Conservation (phyloP, 2,329 filamentous ascomycete genomes). For the Cercospora sojina region DNA sequence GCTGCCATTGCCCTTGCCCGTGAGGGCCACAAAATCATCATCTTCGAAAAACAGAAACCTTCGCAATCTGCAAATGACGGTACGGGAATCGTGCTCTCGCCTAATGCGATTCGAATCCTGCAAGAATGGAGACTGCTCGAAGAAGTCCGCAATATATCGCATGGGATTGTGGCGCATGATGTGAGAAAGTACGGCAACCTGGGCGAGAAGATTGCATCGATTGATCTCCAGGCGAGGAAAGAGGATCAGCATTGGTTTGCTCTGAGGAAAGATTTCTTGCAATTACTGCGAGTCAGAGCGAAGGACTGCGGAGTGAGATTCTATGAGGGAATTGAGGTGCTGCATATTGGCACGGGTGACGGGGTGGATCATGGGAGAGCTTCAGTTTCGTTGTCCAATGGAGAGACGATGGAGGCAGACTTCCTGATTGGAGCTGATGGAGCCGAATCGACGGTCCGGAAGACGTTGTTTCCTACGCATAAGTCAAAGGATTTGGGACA, state of each 20-base stretch:
- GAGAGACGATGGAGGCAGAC: constrained; percentile 2
- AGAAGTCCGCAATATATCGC: constrained; percentile 7
- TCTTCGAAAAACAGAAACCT: constrained; percentile 10
- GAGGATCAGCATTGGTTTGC: constrained; percentile 3
- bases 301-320: neutral
- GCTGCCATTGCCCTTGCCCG: constrained; percentile 10
- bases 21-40: constrained; percentile 11
- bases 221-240: constrained; percentile 1
- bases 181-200: constrained; percentile 2
- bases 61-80: neutral
- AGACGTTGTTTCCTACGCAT: constrained; percentile 7
- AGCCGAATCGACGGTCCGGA: constrained; percentile 3
- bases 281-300: neutral
- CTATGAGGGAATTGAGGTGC: constrained; percentile 1
- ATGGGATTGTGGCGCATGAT: constrained; percentile 7
- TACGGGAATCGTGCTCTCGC: constrained; percentile 16
- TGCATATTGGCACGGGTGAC: neutral
- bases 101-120: constrained; percentile 13
- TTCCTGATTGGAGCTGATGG: constrained; percentile 15
- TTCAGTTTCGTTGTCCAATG: constrained; percentile 7
- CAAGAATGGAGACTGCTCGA: constrained; percentile 11
- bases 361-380: neutral
- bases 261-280: neutral
- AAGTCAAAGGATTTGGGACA: neutral
- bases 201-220: constrained; percentile 5